Evolutionary conservation across 495 filamentous ascomycete genomes (phyloP).

Genomic region (Bacidia rubella): DNA sequence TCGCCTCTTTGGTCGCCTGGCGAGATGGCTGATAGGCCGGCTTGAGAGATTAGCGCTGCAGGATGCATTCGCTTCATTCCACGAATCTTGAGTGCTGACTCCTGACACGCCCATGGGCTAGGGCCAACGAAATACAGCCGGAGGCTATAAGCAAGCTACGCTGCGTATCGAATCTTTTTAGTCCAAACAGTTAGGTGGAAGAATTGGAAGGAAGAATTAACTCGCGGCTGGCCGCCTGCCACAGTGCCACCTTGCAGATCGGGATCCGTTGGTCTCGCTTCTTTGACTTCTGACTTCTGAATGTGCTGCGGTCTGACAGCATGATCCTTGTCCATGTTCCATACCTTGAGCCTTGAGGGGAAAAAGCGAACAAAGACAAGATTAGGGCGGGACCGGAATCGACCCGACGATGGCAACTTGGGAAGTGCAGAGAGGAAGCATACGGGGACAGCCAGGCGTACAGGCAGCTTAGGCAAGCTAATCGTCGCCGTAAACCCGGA

Average conservation of each 20-base stretch:
- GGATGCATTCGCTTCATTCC: background rate
- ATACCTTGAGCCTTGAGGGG: background rate
- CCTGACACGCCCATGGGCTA: background rate
- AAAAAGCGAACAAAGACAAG: background rate
- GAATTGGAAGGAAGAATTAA: background rate
- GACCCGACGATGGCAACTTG: background rate
- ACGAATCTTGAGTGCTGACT: no score
- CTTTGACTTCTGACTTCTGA: background rate
- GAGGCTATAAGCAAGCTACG: background rate
- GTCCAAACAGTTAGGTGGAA: background rate
- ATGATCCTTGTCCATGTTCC: background rate
- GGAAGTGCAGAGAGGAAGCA: background rate
- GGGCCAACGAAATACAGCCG: background rate
- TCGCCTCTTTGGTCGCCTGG: background rate
- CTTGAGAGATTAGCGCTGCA: conserved; percentile 1
- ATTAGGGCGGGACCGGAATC: background rate
- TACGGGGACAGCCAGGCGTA: background rate
- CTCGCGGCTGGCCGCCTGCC: background rate
- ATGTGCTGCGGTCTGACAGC: background rate
- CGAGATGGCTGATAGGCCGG: background rate
- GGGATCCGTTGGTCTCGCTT: background rate
- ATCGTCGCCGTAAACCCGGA: background rate
- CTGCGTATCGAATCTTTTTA: background rate
- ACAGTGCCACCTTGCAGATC: background rate
- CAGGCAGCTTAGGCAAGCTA: background rate